phyloP scores from a whole-genome alignment of 768 basidiomycete species.

The Phaffia tasmanica region DNA sequence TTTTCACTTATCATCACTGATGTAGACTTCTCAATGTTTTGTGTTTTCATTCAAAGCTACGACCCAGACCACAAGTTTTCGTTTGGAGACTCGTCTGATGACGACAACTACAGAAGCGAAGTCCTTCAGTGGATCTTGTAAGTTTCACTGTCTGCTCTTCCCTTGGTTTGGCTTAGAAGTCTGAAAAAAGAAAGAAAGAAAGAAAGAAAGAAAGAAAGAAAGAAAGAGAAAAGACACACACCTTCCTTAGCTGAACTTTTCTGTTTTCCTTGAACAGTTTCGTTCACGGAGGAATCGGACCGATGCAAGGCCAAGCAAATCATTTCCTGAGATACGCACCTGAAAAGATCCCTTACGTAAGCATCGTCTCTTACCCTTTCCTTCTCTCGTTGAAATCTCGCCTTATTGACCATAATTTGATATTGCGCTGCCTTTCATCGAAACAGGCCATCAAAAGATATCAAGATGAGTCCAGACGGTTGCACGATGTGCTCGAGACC shows the following conservation, averaged over 20 bases:
- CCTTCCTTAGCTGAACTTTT: background rate
- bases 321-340: slow-evolving; percentile 59
- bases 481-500: slow-evolving; percentile 72
- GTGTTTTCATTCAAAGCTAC: slow-evolving; percentile 39
- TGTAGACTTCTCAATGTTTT: background rate
- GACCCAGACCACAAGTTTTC: slow-evolving; percentile 63
- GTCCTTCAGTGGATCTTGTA: slow-evolving; percentile 20
- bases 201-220: no score
- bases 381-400: no score
- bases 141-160: background rate
- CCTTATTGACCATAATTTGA: no score
- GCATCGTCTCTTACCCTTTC: background rate
- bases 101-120: slow-evolving; percentile 16
- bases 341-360: slow-evolving; percentile 44
- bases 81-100: slow-evolving; percentile 1
- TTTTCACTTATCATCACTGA: background rate
- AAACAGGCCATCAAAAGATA: slow-evolving; percentile 46
- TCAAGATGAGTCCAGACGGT: slow-evolving; percentile 64
- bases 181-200: no score
- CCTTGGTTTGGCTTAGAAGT: no score
- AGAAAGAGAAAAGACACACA: no score
- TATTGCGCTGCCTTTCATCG: no score
- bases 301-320: slow-evolving; percentile 55
- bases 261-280: background rate
- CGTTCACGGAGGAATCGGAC: slow-evolving; percentile 42